A percentile compares a stretch with the other conserved stretches of the same genome.
Evolutionary conservation across 345 rosid species (phyloP).

Genomic region (Sisymbrium irio): DNA sequence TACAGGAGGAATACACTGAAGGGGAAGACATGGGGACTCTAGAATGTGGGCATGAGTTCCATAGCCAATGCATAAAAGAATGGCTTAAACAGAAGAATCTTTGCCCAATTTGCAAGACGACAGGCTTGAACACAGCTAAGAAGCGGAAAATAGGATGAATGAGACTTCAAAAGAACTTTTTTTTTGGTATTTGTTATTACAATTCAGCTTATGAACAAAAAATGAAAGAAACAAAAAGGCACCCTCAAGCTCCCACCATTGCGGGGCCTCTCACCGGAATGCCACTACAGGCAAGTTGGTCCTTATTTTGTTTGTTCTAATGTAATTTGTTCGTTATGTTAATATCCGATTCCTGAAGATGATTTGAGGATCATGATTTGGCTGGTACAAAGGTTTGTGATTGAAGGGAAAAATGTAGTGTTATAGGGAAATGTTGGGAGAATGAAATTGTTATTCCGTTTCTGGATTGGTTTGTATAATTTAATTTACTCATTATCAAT

Average conservation of each 20-base stretch:
- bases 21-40: conserved; percentile 69
- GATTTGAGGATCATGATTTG: neutral
- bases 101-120: conserved; percentile 87
- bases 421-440: conserved; percentile 9
- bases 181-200: neutral
- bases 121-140: conserved; percentile 55
- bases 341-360: neutral
- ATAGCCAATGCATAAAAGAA: conserved; percentile 62
- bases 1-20: conserved; percentile 69
- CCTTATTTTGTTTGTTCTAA: neutral
- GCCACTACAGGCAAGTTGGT: conserved; percentile 14
- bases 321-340: neutral
- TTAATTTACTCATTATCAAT: conserved; percentile 15
- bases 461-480: conserved; percentile 23
- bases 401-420: conserved; percentile 5
- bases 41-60: conserved; percentile 82
- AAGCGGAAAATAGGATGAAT: conserved; percentile 29
- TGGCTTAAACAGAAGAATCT: conserved; percentile 83
- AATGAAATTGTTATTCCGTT: neutral
- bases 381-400: conserved; percentile 14
- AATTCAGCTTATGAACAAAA: conserved; percentile 16
- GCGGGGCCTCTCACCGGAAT: conserved; percentile 16
- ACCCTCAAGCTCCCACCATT: conserved; percentile 15
- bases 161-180: neutral
- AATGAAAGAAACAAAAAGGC: conserved; percentile 14